Evolutionary conservation across 2,329 filamentous ascomycete species (phyloP).

Genomic region (Sporothrix pallida): DNA sequence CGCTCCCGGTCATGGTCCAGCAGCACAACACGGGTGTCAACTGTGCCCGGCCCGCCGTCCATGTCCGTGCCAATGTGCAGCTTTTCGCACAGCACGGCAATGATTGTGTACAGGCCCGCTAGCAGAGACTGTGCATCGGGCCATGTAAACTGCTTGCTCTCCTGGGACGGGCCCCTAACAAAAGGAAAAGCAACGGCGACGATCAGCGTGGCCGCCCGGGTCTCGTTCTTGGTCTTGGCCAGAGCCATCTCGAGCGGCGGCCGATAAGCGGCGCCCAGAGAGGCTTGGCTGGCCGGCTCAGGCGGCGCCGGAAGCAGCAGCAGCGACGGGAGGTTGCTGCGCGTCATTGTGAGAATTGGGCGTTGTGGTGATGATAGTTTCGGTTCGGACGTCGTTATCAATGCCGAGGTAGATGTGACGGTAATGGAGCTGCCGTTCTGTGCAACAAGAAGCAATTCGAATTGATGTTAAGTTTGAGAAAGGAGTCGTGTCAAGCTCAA

Average conservation of each 20-base stretch:
- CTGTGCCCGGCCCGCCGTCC: conserved; percentile 65
- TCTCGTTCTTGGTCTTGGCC: conserved; percentile 51
- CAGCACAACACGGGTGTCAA: conserved; percentile 77
- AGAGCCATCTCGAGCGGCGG: conserved; percentile 63
- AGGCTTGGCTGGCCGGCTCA: conserved; percentile 55
- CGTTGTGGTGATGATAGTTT: not conserved
- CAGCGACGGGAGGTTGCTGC: conserved; percentile 52
- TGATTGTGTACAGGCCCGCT: conserved; percentile 76
- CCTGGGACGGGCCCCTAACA: conserved; percentile 63
- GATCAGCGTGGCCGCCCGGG: conserved; percentile 51
- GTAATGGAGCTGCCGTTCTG: not conserved
- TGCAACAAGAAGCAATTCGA: not conserved
- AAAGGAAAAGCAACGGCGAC: conserved; percentile 68
- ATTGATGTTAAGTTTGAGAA: not conserved
- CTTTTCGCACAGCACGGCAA: conserved; percentile 73
- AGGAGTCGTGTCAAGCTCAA: not conserved
- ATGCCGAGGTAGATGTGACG: not conserved
- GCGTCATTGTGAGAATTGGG: conserved; percentile 9
- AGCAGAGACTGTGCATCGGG: conserved; percentile 73
- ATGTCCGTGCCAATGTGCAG: conserved; percentile 65
- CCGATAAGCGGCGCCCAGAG: conserved; percentile 65
- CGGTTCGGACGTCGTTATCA: not conserved
- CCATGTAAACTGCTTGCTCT: conserved; percentile 64
- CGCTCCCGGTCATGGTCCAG: conserved; percentile 63
- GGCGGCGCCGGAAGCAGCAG: conserved; percentile 70